Conservation (phyloP, 305 asterid species). For the Rubia peregrina region DNA sequence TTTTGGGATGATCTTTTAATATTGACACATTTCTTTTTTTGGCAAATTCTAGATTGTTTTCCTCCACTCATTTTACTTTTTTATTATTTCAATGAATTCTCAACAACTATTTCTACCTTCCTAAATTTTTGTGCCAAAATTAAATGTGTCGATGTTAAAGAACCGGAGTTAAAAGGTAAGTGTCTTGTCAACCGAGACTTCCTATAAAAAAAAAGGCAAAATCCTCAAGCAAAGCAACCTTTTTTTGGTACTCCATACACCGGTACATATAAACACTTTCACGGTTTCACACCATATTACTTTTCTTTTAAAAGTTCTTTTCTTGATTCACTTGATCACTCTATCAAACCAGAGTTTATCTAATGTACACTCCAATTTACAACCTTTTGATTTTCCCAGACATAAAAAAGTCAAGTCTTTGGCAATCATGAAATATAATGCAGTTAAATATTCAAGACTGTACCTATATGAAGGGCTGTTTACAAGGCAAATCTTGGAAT, state of each 20-base stretch:
- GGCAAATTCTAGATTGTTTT: too few relatives aligned
- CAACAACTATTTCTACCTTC: too few relatives aligned
- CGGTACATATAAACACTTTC: background rate
- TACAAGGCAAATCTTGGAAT: slow-evolving; percentile 24
- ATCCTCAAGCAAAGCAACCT: background rate
- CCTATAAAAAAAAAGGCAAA: background rate
- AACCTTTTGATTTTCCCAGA: background rate
- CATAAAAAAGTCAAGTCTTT: background rate
- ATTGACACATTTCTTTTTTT: too few relatives aligned
- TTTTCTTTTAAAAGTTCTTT: background rate
- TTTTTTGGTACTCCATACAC: background rate
- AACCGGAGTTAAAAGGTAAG: too few relatives aligned
- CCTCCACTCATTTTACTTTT: too few relatives aligned
- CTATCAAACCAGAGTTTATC: background rate
- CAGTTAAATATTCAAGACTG: slow-evolving; percentile 14
- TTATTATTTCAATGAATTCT: too few relatives aligned
- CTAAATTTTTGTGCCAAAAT: too few relatives aligned
- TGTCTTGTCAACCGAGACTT: too few relatives aligned
- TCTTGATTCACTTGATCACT: background rate
- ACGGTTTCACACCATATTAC: background rate
- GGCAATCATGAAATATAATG: slow-evolving; percentile 11
- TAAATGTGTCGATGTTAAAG: too few relatives aligned
- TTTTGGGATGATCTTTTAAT: too few relatives aligned
- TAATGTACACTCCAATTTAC: background rate
- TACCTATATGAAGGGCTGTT: slow-evolving; percentile 13